Evolutionary conservation across 768 basidiomycete genomes (phyloP).

Genomic region (Dendrothele bispora): DNA sequence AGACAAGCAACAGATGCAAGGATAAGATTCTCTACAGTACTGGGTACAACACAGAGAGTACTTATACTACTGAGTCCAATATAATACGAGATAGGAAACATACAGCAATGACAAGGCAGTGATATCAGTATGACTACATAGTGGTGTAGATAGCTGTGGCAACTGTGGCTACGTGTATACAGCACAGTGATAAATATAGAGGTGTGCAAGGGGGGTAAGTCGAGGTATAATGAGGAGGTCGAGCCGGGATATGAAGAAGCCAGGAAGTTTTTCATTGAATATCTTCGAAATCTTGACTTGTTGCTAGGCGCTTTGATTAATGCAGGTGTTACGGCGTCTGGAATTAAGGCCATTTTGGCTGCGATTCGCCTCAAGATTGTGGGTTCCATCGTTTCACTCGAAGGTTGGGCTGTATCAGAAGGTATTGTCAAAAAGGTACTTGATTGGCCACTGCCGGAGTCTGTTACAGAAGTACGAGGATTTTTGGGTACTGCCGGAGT

Average conservation of each 20-base stretch:
- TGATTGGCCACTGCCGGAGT: constrained; percentile 17
- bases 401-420: constrained; percentile 22
- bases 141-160: too few species aligned
- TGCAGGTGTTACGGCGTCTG: constrained; percentile 32
- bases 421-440: constrained; percentile 1
- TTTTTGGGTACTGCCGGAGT: constrained; percentile 26
- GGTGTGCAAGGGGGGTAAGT: too few species aligned
- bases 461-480: constrained; percentile 17
- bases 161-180: too few species aligned
- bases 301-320: constrained; percentile 19
- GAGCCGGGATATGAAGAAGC: constrained; percentile 20
- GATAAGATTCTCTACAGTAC: too few species aligned
- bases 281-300: constrained; percentile 17
- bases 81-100: too few species aligned
- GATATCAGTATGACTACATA: too few species aligned
- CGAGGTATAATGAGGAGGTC: constrained; percentile 13
- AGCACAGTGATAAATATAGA: constrained; percentile 22
- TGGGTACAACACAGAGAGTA: too few species aligned
- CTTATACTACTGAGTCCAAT: too few species aligned
- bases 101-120: too few species aligned
- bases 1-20: too few species aligned
- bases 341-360: constrained; percentile 24
- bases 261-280: constrained; percentile 27
- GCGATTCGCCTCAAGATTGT: constrained; percentile 23
- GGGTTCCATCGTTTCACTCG: constrained; percentile 22